Evolutionary conservation across 225 moss, liverwort and hornwort genomes (phyloP), one percentile per base, ranked within the genome.

Genomic region (Sphagnum tenellum): DNA sequence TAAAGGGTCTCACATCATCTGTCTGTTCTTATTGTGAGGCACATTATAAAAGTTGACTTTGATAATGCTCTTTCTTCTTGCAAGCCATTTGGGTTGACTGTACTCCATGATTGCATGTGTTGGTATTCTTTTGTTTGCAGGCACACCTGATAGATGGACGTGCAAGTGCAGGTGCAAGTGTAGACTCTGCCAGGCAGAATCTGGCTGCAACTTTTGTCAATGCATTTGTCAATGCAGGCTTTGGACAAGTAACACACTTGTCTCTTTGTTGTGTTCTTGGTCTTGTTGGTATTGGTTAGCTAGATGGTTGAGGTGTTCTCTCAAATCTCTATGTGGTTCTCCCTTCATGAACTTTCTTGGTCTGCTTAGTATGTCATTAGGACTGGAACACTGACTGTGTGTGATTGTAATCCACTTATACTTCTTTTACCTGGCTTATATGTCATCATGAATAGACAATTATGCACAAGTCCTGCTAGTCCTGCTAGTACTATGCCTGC

Each of bases 101-200:
- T 29, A 29, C 29, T 29, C 29, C 29, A 29, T 47, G n/a, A n/a
- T n/a, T 56, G n/a, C n/a, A 56, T 56, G 9, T 56, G 9, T 9
- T 9, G 9, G n/a, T 56, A 9, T 56, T 56, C 55, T 56, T 65
- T 10, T 13, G 5, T 48, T 63, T 56, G 50, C 79, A 96, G 96
- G 96, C 98, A 56, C 98, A 98, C 80, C 81, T 98, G 70, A 85
- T 98, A 59, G 98, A 98, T 71, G 98, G 98, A 56, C 85, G 93
- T 73, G 93, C 98, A 66, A 89, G 85, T 75, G 90, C 93, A 62
- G 90, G 90, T 63, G 98, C 93, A 46, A 90, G 87, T 70, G 83
- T 98, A 64, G 98, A 98, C 75, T 98, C 98, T 75, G 98, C 98
- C 53, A 85, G 98, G 44, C 90, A 98, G 69, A 90, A 98, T 73